Evolutionary conservation across 768 basidiomycete species (phyloP).

Genomic region (Melanogaster broomeanus): DNA sequence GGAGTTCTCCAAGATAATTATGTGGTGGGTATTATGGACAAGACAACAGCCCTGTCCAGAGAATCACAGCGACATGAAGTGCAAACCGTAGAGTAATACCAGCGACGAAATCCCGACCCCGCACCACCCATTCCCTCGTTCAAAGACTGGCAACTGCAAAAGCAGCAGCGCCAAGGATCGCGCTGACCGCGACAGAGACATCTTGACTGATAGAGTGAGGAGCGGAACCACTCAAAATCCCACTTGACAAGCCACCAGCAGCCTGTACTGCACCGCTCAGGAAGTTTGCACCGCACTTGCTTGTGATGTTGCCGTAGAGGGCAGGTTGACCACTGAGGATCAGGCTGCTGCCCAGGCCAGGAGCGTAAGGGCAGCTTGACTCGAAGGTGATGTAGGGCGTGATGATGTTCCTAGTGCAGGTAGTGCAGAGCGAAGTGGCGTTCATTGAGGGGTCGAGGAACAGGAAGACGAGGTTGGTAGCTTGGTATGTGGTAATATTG

Average conservation of each 20-base stretch:
- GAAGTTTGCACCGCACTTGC: slow-evolving; percentile 73
- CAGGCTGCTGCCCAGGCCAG: slow-evolving; percentile 64
- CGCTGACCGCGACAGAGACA: slow-evolving; percentile 29
- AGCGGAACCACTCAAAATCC: slow-evolving; percentile 35
- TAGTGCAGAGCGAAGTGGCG: slow-evolving; percentile 64
- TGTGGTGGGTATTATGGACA: slow-evolving; percentile 20
- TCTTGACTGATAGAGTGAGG: slow-evolving; percentile 25
- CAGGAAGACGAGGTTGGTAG: slow-evolving; percentile 78
- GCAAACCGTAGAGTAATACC: slow-evolving; percentile 18
- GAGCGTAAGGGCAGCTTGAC: slow-evolving; percentile 67
- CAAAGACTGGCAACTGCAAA: slow-evolving; percentile 33
- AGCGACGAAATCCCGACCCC: slow-evolving; percentile 21
- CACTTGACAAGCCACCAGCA: slow-evolving; percentile 56
- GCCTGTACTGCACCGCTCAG: slow-evolving; percentile 66
- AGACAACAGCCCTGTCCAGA: slow-evolving; percentile 9
- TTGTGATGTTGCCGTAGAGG: slow-evolving; percentile 63
- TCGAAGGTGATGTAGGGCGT: slow-evolving; percentile 79
- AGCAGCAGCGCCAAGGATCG: slow-evolving; percentile 35
- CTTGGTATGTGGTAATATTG: slow-evolving; percentile 53
- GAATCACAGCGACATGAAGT: slow-evolving; percentile 14
- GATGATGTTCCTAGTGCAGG: slow-evolving; percentile 80
- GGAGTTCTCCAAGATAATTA: slow-evolving; percentile 3
- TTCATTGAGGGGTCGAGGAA: slow-evolving; percentile 60
- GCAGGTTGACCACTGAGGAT: slow-evolving; percentile 64
- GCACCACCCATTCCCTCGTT: neutral